phyloP scores from a whole-genome alignment of 2,329 filamentous ascomycete genomes.

The Penicillium sp. region DNA sequence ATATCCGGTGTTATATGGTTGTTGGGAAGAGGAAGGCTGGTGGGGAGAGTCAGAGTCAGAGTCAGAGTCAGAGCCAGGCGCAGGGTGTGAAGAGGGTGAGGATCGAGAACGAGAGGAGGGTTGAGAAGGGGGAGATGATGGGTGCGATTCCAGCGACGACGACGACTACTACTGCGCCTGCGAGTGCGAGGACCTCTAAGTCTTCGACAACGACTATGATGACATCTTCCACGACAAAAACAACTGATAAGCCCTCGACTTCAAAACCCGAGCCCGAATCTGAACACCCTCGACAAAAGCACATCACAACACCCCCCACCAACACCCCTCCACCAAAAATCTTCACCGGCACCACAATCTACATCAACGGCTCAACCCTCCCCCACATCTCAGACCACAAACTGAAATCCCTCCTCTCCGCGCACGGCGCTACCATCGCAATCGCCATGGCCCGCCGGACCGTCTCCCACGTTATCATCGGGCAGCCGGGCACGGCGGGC shows the following conservation, averaged over 20 bases:
- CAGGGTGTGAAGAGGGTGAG: constrained; percentile 21
- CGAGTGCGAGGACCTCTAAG: not conserved
- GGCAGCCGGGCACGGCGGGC: constrained; percentile 54
- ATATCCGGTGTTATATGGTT: constrained; percentile 52
- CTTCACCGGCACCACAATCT: constrained; percentile 73
- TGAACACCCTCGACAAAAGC: not conserved
- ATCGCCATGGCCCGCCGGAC: constrained; percentile 69
- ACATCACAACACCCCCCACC: not conserved
- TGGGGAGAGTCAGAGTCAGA: constrained; percentile 24
- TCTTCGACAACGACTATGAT: not conserved
- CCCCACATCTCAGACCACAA: constrained; percentile 82
- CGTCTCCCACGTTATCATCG: constrained; percentile 86
- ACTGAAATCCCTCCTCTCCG: constrained; percentile 74
- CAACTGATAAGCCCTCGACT: not conserved
- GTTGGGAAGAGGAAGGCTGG: constrained; percentile 48
- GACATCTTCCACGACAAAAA: not conserved
- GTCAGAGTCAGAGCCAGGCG: constrained; percentile 13
- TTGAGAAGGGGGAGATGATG: not conserved
- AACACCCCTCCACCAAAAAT: constrained; percentile 48
- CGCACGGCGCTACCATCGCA: constrained; percentile 72
- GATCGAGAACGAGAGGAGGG: not conserved
- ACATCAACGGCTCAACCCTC: constrained; percentile 84
- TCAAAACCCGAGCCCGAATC: not conserved
- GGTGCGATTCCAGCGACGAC: too few relatives aligned
- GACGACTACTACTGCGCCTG: not conserved